Evolutionary conservation across 345 rosid genomes (phyloP).

Genomic region (Eucalyptus marginata): DNA sequence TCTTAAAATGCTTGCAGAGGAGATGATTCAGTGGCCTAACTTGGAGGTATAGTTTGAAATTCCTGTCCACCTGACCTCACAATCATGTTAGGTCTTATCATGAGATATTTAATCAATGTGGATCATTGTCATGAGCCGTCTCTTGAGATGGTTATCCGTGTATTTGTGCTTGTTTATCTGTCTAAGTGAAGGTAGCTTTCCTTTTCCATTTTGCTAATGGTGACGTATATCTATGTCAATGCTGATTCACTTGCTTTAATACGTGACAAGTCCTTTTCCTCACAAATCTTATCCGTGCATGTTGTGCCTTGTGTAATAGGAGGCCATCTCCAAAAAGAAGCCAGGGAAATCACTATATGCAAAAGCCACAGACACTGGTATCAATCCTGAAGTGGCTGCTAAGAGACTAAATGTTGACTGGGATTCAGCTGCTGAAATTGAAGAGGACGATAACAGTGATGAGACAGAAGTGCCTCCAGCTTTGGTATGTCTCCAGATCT

Average conservation of each 20-base stretch:
- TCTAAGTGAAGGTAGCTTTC: not conserved
- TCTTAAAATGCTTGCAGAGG: constrained; percentile 67
- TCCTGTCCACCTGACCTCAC: not conserved
- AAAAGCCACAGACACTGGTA: constrained; percentile 78
- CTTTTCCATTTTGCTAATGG: not conserved
- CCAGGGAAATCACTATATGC: constrained; percentile 73
- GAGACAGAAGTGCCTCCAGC: constrained; percentile 58
- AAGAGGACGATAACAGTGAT: constrained; percentile 32
- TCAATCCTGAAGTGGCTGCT: constrained; percentile 70
- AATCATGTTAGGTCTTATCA: not conserved
- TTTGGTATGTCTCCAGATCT: constrained; percentile 40
- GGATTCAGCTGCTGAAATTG: constrained; percentile 94
- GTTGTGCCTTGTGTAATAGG: constrained; percentile 21
- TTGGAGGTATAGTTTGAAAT: constrained; percentile 45
- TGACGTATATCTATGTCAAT: not conserved
- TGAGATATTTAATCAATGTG: not conserved
- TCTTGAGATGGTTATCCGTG: not conserved
- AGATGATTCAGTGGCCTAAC: constrained; percentile 87
- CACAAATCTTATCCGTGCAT: not conserved
- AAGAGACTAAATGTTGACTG: constrained; percentile 84
- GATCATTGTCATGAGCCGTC: not conserved
- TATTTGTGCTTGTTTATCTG: not conserved
- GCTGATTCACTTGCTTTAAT: not conserved
- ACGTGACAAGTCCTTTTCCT: not conserved
- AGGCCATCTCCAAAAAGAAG: constrained; percentile 44